Conservation (phyloP, 2,329 filamentous ascomycete species). For the Fusarium cyanostomum region DNA sequence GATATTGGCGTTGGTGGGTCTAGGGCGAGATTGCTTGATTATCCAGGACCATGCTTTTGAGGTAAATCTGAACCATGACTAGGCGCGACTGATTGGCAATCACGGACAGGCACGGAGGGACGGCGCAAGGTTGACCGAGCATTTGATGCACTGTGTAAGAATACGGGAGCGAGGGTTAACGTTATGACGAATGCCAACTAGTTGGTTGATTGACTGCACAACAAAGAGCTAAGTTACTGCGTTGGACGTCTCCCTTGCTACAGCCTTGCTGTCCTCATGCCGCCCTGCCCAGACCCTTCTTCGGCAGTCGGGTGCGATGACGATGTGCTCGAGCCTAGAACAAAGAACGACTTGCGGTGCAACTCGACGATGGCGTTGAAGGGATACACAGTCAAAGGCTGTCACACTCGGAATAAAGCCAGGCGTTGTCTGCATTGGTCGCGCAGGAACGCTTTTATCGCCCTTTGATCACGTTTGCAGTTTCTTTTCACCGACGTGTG, state of each 20-base stretch:
- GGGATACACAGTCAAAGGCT: slow-evolving; percentile 14
- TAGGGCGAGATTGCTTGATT: slow-evolving; percentile 1
- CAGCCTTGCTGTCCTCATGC: background rate
- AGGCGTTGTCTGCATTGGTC: background rate
- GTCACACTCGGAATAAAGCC: slow-evolving; percentile 20
- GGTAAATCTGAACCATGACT: background rate
- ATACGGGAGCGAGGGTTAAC: slow-evolving; percentile 5
- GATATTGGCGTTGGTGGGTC: slow-evolving; percentile 51
- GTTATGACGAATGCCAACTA: slow-evolving; percentile 23
- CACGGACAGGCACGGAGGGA: slow-evolving; percentile 1
- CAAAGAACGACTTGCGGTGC: slow-evolving; percentile 31
- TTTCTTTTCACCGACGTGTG: background rate
- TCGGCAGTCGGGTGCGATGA: slow-evolving; percentile 7
- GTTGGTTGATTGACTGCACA: slow-evolving; percentile 11
- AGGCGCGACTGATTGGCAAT: slow-evolving; percentile 2
- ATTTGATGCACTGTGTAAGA: slow-evolving; percentile 17
- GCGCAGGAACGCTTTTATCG: background rate
- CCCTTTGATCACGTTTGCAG: background rate
- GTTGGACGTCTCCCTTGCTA: background rate
- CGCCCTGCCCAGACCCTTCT: background rate
- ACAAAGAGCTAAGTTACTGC: slow-evolving; percentile 20
- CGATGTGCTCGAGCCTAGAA: slow-evolving; percentile 19
- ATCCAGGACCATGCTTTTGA: background rate
- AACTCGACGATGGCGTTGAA: slow-evolving; percentile 10
- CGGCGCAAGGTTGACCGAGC: slow-evolving; percentile 19